Base-by-base conservation (phyloP, 2,329 filamentous ascomycete species). In the Ophiostoma ips region DNA sequence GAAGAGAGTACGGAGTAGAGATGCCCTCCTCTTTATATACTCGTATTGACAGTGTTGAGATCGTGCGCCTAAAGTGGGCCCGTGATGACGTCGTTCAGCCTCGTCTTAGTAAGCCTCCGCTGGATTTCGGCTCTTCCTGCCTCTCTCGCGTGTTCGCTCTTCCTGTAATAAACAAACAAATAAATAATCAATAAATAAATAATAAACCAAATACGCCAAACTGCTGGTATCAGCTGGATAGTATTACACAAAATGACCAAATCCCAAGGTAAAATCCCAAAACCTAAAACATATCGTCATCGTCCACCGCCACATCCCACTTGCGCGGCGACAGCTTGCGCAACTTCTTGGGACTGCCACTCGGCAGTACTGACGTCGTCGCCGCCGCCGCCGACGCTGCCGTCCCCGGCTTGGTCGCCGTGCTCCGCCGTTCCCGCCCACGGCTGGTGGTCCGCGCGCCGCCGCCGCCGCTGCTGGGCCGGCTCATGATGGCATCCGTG, bases 261-360 rank as follows among this genome's bases (percentile, higher is more conserved):
- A 33, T 43, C 6, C 12, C 43, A 15, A 45, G 21, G n/a, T 11
- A 16, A 1, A 43, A 28, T n/a, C n/a, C 21, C 31, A 50, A 21
- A 30, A 41, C 31, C n/a, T 16, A 51, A 55, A 66, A 65, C 35
- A 65, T 15, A 40, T 69, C 69, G 15, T 71, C 67, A 13, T 68
- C 63, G 16, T 66, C 65, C 36, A 58, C 50, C 1, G 58, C 55
- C 30, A 54, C 58, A 18, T 73, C 70, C 74, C 74, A 78, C 53
- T 67, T 67, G 58, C 68, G 71, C 4, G 64, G 58, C 3, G 62
- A 66, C 51, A 77, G 55, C 58, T 68, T 72, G n/a, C 72, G 67
- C 55, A 74, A 60, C 63, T 76, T 77, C 61, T 75, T 76, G 13
- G 73, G 72, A 51, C 71, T 76, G 0, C 66, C 68, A 8, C 54